A percentile compares a stretch with the other conserved stretches of the same genome.
These are phyloP conservation scores for Termitomyces eurrhizus DNA, from an alignment of 768 basidiomycete genomes.

Conservation along the genomic window DNA sequence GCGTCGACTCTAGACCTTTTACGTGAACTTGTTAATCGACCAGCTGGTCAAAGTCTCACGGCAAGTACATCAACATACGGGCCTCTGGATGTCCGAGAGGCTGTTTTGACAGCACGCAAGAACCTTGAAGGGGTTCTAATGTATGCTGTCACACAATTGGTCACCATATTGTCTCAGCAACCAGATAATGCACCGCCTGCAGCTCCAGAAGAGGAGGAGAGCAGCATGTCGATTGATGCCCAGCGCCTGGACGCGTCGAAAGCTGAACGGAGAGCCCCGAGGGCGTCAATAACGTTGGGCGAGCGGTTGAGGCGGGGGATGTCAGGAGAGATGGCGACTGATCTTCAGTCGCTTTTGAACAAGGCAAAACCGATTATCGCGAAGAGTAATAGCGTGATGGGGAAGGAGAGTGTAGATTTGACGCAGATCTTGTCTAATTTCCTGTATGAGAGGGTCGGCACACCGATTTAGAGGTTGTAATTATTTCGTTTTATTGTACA, in stretches of 20 bases:
- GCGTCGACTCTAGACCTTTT: constrained; percentile 75
- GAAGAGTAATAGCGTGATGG: constrained; percentile 51
- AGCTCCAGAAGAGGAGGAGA: constrained; percentile 37
- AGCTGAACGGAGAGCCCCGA: constrained; percentile 33
- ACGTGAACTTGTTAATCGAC: constrained; percentile 59
- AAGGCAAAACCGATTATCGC: constrained; percentile 62
- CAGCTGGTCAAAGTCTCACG: constrained; percentile 52
- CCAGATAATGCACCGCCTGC: constrained; percentile 47
- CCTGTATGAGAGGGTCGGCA: constrained; percentile 56
- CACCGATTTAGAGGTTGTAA: constrained; percentile 10
- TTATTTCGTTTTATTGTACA: neutral
- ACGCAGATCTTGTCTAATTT: constrained; percentile 59
- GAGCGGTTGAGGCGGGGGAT: constrained; percentile 69
- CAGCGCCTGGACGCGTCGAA: constrained; percentile 20
- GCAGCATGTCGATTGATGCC: constrained; percentile 33
- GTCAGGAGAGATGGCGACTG: constrained; percentile 76
- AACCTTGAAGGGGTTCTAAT: constrained; percentile 66
- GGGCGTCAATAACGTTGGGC: constrained; percentile 51
- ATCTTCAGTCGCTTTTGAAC: constrained; percentile 61
- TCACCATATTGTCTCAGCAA: constrained; percentile 72
- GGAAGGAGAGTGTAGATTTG: constrained; percentile 48
- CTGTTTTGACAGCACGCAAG: constrained; percentile 51
- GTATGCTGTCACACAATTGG: constrained; percentile 74
- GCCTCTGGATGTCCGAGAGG: constrained; percentile 52
- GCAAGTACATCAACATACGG: constrained; percentile 24